Percentiles rank a stretch among this genome's conserved stretches.
Conservation (phyloP, 2,329 filamentous ascomycete genomes). For the Cercospora brassicicola region DNA sequence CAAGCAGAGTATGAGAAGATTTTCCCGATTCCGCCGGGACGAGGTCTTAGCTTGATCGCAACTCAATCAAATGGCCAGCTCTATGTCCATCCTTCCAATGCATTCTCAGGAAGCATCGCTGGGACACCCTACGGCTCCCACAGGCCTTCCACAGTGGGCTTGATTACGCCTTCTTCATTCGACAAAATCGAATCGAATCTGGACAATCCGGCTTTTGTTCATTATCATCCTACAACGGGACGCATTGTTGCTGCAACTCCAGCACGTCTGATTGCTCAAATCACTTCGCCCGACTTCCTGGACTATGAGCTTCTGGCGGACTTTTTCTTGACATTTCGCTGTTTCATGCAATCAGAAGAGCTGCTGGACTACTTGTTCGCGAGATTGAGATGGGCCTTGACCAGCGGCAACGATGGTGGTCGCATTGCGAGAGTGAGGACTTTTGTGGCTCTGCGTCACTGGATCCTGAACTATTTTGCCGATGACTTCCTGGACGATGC, state of each 20-base stretch:
- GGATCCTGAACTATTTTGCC: constrained; percentile 96
- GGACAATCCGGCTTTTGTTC: constrained; percentile 77
- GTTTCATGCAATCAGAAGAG: constrained; percentile 75
- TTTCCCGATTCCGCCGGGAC: constrained; percentile 45
- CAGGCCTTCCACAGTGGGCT: constrained; percentile 16
- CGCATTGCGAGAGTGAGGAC: constrained; percentile 93
- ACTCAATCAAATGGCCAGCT: constrained; percentile 19
- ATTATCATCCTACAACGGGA: constrained; percentile 69
- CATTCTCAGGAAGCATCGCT: constrained; percentile 13
- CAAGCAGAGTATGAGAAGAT: constrained; percentile 42
- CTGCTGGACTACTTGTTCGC: constrained; percentile 82
- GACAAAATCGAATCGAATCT: constrained; percentile 78
- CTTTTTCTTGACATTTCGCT: constrained; percentile 93
- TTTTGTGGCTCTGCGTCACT: constrained; percentile 92
- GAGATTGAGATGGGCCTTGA: constrained; percentile 81
- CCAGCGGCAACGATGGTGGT: constrained; percentile 72
- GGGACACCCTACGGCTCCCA: constrained; percentile 15
- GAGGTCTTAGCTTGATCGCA: constrained; percentile 22
- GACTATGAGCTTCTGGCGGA: constrained; percentile 97
- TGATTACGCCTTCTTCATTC: constrained; percentile 67
- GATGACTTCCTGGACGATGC: constrained; percentile 87
- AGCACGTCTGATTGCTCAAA: constrained; percentile 87
- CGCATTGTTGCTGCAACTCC: constrained; percentile 88
- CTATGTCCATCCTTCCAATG: constrained; percentile 27
- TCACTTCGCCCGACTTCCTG: constrained; percentile 91